Evolutionary conservation across 208 protist genomes (phyloP).

Genomic region (Acanthamoeba polyphaga): DNA sequence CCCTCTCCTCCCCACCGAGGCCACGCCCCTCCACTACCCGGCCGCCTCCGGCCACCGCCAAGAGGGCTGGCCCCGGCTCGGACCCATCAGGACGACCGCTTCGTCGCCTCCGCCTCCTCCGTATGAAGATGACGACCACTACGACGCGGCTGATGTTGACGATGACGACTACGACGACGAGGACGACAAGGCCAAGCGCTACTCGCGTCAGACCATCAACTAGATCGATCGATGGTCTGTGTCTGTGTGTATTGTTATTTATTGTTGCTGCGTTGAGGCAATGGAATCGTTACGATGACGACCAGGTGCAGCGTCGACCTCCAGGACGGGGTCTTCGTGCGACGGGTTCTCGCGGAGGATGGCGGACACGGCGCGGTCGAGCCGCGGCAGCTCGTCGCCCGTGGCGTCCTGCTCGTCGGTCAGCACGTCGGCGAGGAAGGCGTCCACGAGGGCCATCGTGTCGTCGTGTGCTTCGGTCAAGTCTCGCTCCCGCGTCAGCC

Average conservation of each 20-base stretch:
- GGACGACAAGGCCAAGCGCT: background rate
- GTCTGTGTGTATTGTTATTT: background rate
- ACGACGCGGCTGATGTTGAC: background rate
- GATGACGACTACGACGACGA: background rate
- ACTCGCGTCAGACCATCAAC: background rate
- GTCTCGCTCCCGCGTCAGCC: slow-evolving; percentile 1
- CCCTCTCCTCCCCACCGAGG: background rate
- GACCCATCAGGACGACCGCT: background rate
- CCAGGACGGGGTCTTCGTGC: background rate
- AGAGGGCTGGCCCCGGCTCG: background rate
- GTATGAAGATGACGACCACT: background rate
- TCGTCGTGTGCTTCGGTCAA: background rate
- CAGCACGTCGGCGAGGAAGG: slow-evolving; percentile 22
- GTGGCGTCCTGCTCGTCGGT: no score
- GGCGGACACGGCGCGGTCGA: background rate
- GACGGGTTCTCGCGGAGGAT: background rate
- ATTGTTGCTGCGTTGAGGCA: background rate
- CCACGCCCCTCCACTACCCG: background rate
- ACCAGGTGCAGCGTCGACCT: no score
- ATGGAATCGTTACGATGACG: no score
- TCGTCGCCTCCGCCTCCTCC: background rate
- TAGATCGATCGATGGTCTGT: background rate
- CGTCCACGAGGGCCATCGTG: slow-evolving; percentile 32
- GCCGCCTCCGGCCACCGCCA: background rate
- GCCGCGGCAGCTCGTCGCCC: no score